phyloP scores from a whole-genome alignment of 1,139 yeast species.

The Blastobotrys arbuscula region DNA sequence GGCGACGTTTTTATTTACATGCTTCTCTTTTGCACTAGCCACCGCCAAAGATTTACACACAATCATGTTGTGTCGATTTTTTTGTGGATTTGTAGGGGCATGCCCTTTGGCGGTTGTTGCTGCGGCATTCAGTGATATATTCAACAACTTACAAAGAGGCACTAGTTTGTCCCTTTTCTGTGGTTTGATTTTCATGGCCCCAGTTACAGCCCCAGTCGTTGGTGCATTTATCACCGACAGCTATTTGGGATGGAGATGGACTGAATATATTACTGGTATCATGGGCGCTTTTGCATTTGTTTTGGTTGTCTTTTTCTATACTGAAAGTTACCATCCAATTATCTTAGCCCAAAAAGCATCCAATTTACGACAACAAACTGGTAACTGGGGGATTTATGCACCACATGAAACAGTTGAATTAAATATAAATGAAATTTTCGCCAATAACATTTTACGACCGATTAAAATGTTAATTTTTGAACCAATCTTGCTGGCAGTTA shows the following conservation, averaged over 20 bases:
- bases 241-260: slow-evolving; percentile 55
- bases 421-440: slow-evolving; percentile 55
- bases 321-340: slow-evolving; percentile 42
- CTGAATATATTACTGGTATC: slow-evolving; percentile 49
- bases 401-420: slow-evolving; percentile 71
- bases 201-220: slow-evolving; percentile 58
- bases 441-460: slow-evolving; percentile 69
- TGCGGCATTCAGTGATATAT: slow-evolving; percentile 76
- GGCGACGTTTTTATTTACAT: slow-evolving; percentile 51
- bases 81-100: slow-evolving; percentile 50
- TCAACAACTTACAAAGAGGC: slow-evolving; percentile 57
- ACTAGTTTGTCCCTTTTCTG: slow-evolving; percentile 61
- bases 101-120: slow-evolving; percentile 81
- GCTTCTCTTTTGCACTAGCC: slow-evolving; percentile 67
- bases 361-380: slow-evolving; percentile 43
- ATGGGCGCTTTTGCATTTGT: slow-evolving; percentile 39
- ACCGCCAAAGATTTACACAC: slow-evolving; percentile 69
- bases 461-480: slow-evolving; percentile 60
- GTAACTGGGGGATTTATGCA: slow-evolving; percentile 78
- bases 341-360: slow-evolving; percentile 44
- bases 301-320: slow-evolving; percentile 29
- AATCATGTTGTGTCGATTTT: slow-evolving; percentile 64
- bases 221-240: slow-evolving; percentile 36
- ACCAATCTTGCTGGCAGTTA: slow-evolving; percentile 63
- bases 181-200: slow-evolving; percentile 67